Conservation (phyloP, 768 basidiomycete species). For the Russula sp. region DNA sequence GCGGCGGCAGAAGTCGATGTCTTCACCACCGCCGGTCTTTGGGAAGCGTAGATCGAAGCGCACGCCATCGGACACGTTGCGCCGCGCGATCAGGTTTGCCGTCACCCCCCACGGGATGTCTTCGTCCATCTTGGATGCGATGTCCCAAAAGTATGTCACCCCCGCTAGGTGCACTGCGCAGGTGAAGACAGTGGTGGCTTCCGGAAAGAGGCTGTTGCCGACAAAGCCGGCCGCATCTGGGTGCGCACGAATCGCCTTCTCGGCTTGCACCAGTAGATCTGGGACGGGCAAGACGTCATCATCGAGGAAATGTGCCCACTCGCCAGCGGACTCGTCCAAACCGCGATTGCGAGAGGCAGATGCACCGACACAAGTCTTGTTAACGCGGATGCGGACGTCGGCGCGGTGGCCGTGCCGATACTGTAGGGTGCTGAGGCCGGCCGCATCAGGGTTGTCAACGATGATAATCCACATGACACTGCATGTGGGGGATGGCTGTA, state of each 20-base stretch:
- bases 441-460: constrained; percentile 47
- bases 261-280: constrained; percentile 42
- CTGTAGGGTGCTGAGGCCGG: constrained; percentile 35
- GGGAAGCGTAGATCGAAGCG: constrained; percentile 45
- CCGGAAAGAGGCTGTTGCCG: constrained; percentile 46
- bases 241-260: constrained; percentile 41
- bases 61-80: constrained; percentile 41
- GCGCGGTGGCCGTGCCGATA: constrained; percentile 37
- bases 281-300: constrained; percentile 45
- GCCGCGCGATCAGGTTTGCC: constrained; percentile 49
- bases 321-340: constrained; percentile 47
- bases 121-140: constrained; percentile 41
- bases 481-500: constrained; percentile 40
- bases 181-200: constrained; percentile 43
- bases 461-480: constrained; percentile 53
- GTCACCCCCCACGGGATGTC: constrained; percentile 62
- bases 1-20: constrained; percentile 52
- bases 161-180: constrained; percentile 51
- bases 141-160: constrained; percentile 58
- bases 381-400: constrained; percentile 50
- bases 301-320: constrained; percentile 57
- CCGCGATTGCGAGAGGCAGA: constrained; percentile 52
- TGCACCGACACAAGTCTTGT: constrained; percentile 44
- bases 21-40: constrained; percentile 60
- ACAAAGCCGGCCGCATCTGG: constrained; percentile 50